Evolutionary conservation across 2,329 filamentous ascomycete genomes (phyloP).

Genomic region (Trichophaea hybrida): DNA sequence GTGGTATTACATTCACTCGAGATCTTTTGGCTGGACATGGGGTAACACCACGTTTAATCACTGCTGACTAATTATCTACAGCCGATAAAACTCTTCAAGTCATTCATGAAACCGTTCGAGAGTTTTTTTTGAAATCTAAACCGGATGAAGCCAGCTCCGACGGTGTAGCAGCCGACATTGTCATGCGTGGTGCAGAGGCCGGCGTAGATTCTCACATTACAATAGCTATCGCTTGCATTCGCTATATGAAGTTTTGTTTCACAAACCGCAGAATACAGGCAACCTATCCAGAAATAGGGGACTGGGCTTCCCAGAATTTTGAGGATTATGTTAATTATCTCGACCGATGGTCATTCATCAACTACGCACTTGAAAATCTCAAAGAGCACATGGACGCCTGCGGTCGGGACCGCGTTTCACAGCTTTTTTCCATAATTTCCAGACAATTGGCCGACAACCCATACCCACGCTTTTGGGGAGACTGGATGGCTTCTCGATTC

Average conservation of each 20-base stretch:
- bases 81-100: not conserved
- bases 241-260: not conserved
- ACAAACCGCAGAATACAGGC: not conserved
- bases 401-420: not conserved
- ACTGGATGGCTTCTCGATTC: not conserved
- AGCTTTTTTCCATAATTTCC: not conserved
- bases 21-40: too few relatives aligned
- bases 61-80: not conserved
- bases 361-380: not conserved
- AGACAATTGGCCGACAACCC: not conserved
- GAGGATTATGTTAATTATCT: not conserved
- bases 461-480: not conserved
- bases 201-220: not conserved
- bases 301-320: not conserved
- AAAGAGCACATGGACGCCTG: not conserved
- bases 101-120: conserved; percentile 1
- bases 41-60: not conserved
- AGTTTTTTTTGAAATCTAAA: not conserved
- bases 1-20: not conserved
- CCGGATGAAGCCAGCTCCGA: not conserved
- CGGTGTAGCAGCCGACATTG: not conserved
- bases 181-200: too few relatives aligned
- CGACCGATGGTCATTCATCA: not conserved
- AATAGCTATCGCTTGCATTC: not conserved
- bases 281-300: not conserved